Evolutionary conservation across 352 stramenopile species (phyloP), one percentile per base, ranked within the genome.

Genomic region (Phytophthora pini): DNA sequence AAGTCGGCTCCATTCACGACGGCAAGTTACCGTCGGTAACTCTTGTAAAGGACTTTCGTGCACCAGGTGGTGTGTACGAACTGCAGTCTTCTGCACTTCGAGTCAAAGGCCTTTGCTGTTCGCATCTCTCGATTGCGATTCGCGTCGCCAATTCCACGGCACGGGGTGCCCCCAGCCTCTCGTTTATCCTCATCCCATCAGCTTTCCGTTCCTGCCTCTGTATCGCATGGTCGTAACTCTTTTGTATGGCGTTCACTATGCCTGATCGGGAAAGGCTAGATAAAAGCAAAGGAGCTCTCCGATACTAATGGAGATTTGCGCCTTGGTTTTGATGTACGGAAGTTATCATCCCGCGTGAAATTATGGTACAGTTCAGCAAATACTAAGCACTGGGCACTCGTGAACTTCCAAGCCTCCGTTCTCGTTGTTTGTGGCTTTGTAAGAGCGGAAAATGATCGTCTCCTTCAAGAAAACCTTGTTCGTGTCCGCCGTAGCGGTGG

Each of bases 401-500:
- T 51, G 34, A 76, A 76, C 22, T 55, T 59, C 45, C 24, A 52
- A 64, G 46, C 34, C 50, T 36, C 17, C n/a, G 34, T 52, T 17
- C 45, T 36, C 48, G 50, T 51, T 40, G 13, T 34, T 62, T 53
- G 26, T 44, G 36, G 26, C 41, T 45, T 53, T 36, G 22, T 24
- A 36, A 36, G 36, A 47, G 54, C 26, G 11, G 69, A 48, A 54
- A 22, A 79, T 76, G 57, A 47, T 79, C 4, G 45, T 55, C 9
- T 41, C 53, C 10, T 73, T 68, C 36, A 79, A 76, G 50, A 73
- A 70, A 64, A 62, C 48, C 36, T 41, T 79, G 24, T 53, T 76
- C 34, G 20, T 65, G 46, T 62, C 65, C 52, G 61, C 70, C 31
- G 47, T 78, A 24, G 70, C 56, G 17, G 56, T 72, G 39, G 59